phyloP scores from a whole-genome alignment of 441 rosid species.

The Capsella rubella region DNA sequence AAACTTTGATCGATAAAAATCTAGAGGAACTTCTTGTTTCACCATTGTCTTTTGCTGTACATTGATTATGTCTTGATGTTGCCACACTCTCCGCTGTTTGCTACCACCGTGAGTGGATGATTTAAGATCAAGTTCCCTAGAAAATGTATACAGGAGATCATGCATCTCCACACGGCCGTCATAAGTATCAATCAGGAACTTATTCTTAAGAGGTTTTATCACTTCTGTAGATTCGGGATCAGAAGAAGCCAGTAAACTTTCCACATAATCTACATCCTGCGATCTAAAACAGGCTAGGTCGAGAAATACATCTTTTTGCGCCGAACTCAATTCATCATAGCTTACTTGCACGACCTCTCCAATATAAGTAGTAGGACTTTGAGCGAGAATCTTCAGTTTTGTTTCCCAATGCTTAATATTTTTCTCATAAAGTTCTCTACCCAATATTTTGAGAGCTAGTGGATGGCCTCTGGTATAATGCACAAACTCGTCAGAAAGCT shows the following conservation, averaged over 20 bases:
- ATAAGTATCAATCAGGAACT: neutral
- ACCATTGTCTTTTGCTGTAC: neutral
- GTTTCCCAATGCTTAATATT: neutral
- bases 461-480: slow-evolving; percentile 15
- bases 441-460: slow-evolving; percentile 20
- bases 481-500: neutral
- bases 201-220: neutral
- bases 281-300: neutral
- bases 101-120: neutral
- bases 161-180: slow-evolving; percentile 3
- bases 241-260: slow-evolving; percentile 1
- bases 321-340: slow-evolving; percentile 11
- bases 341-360: neutral
- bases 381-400: neutral
- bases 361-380: neutral
- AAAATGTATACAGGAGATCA: neutral
- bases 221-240: neutral
- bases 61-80: neutral
- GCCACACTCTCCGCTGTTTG: neutral
- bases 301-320: slow-evolving; percentile 17
- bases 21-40: neutral
- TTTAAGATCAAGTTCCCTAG: neutral
- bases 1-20: neutral
- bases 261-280: neutral
- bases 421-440: neutral